These are phyloP conservation scores for Reticulascus tulasneorum DNA, from an alignment of 2,329 filamentous ascomycete genomes.

Conservation along the genomic window DNA sequence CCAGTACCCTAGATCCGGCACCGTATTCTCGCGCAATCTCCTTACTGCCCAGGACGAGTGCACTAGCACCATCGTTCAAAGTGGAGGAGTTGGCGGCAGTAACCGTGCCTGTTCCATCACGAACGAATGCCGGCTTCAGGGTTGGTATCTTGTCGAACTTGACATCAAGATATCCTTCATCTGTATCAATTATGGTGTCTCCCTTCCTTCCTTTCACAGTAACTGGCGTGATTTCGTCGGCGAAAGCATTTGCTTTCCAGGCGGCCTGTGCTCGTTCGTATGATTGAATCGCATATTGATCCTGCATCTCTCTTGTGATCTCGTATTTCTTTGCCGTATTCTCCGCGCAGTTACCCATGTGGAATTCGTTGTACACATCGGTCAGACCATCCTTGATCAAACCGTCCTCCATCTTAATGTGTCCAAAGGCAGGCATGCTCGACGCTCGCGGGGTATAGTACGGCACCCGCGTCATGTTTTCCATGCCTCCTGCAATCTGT, in stretches of 20 bases:
- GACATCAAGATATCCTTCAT: conserved; percentile 86
- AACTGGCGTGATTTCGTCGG: conserved; percentile 85
- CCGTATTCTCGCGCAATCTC: conserved; percentile 79
- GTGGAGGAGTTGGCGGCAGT: conserved; percentile 94
- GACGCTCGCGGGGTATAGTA: conserved; percentile 85
- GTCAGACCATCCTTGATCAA: conserved; percentile 92
- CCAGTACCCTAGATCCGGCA: conserved; percentile 73
- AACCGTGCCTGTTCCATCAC: conserved; percentile 81
- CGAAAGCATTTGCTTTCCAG: conserved; percentile 78
- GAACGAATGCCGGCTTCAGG: conserved; percentile 86
- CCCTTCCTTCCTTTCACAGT: conserved; percentile 82
- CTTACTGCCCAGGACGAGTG: conserved; percentile 79
- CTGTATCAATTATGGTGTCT: conserved; percentile 70
- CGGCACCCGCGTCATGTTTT: conserved; percentile 93
- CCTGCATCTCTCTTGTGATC: conserved; percentile 81
- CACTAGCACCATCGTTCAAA: conserved; percentile 91
- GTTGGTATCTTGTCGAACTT: conserved; percentile 82
- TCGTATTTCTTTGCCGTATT: conserved; percentile 84
- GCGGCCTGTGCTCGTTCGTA: conserved; percentile 88
- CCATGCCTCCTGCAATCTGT: conserved; percentile 92
- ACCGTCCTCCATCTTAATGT: conserved; percentile 84
- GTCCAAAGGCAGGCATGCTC: conserved; percentile 78
- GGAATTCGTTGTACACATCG: conserved; percentile 94
- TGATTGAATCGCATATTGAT: conserved; percentile 82
- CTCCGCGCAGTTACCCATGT: conserved; percentile 98